phyloP scores from a whole-genome alignment of 345 rosid genomes.

The Euphorbia tirucalli region DNA sequence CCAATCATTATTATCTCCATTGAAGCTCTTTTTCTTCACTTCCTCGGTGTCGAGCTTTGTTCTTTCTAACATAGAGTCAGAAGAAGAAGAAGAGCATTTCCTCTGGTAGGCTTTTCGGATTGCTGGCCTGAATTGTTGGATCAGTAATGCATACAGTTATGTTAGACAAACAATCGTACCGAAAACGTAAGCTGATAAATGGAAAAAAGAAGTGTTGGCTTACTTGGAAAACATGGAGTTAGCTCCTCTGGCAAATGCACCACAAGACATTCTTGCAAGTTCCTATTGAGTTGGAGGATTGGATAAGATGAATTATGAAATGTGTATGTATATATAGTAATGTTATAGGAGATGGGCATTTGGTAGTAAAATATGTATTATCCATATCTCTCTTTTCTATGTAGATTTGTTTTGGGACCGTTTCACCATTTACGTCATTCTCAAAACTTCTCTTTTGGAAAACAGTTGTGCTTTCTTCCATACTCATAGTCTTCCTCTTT shows the following conservation, averaged over 20 bases:
- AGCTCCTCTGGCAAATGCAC: slow-evolving; percentile 35
- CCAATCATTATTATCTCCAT: slow-evolving; percentile 22
- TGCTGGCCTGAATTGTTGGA: slow-evolving; percentile 23
- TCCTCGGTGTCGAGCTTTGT: slow-evolving; percentile 31
- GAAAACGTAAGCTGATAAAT: neutral
- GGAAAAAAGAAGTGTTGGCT: neutral
- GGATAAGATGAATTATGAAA: neutral
- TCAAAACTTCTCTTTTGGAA: neutral
- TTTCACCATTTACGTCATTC: neutral
- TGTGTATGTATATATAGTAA: neutral
- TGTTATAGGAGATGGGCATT: neutral
- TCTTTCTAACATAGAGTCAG: slow-evolving; percentile 7
- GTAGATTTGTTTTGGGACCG: slow-evolving; percentile 19
- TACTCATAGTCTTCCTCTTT: too few species aligned
- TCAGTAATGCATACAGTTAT: neutral
- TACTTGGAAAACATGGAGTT: slow-evolving; percentile 40
- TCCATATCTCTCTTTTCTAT: slow-evolving; percentile 31
- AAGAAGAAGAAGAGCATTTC: slow-evolving; percentile 19
- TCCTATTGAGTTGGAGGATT: neutral
- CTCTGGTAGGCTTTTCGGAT: slow-evolving; percentile 32
- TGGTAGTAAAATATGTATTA: neutral
- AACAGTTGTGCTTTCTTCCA: neutral
- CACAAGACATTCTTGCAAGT: slow-evolving; percentile 8
- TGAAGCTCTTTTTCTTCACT: neutral
- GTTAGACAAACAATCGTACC: too few species aligned